Evolutionary conservation across 768 basidiomycete species (phyloP).

Genomic region (Kwoniella sp.): DNA sequence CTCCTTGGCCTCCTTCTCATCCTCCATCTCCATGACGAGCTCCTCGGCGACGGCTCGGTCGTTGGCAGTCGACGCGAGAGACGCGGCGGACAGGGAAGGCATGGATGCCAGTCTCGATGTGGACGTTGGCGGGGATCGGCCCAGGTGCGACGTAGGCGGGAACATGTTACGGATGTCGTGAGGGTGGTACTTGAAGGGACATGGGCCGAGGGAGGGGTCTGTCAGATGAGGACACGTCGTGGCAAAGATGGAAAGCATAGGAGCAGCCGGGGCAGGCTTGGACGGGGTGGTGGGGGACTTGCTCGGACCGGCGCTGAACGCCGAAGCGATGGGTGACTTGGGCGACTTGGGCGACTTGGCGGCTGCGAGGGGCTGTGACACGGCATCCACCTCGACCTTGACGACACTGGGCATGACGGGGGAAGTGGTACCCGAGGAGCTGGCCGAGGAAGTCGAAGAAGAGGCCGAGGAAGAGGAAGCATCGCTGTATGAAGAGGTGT

Average conservation of each 20-base stretch:
- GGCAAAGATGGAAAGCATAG: slow-evolving; percentile 12
- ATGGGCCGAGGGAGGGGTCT: slow-evolving; percentile 14
- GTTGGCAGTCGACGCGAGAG: neutral
- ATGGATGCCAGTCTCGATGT: neutral
- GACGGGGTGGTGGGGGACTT: too few species aligned
- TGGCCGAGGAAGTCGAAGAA: too few species aligned
- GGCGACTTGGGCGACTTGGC: too few species aligned
- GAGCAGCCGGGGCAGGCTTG: slow-evolving; percentile 8
- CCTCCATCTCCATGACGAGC: neutral
- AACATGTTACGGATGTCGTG: slow-evolving; percentile 19
- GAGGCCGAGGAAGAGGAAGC: too few species aligned
- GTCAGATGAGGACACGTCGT: slow-evolving; percentile 10
- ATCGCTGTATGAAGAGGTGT: too few species aligned
- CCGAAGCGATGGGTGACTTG: too few species aligned
- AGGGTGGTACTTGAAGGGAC: slow-evolving; percentile 20
- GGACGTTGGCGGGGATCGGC: neutral
- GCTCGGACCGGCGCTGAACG: too few species aligned
- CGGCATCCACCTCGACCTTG: too few species aligned
- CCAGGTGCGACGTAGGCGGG: slow-evolving; percentile 13
- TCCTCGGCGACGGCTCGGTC: neutral
- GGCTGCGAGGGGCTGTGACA: too few species aligned
- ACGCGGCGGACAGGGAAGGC: neutral
- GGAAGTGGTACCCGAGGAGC: too few species aligned
- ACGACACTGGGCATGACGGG: too few species aligned
- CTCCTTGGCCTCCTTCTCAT: neutral